Percentiles rank a stretch among this genome's conserved stretches.
phyloP scores from a whole-genome alignment of 2,329 filamentous ascomycete species.

The Aureobasidium sp. region DNA sequence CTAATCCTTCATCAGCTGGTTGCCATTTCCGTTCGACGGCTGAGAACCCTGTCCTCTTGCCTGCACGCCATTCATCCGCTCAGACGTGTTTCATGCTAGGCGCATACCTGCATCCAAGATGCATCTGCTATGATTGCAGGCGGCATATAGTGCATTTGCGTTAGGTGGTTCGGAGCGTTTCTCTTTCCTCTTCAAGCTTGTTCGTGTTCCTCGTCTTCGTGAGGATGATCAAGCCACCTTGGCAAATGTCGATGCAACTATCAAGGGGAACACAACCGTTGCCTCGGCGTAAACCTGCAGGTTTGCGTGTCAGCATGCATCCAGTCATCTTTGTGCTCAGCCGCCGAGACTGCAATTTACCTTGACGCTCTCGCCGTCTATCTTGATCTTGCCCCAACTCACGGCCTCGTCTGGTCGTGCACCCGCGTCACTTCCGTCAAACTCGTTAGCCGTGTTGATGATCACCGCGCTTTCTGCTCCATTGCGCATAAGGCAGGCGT shows the following conservation, averaged over 20 bases:
- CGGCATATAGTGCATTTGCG: neutral
- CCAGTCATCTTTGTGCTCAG: neutral
- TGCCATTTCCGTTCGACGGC: neutral
- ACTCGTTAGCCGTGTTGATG: slow-evolving; percentile 95
- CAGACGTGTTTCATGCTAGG: neutral
- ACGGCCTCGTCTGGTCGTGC: slow-evolving; percentile 93
- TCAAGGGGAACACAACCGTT: slow-evolving; percentile 59
- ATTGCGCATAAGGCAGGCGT: slow-evolving; percentile 95
- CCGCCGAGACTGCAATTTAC: slow-evolving; percentile 42
- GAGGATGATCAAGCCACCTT: slow-evolving; percentile 25
- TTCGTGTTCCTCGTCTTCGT: neutral
- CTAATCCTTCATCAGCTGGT: slow-evolving; percentile 6
- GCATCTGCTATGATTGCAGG: neutral
- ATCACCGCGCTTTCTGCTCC: slow-evolving; percentile 95
- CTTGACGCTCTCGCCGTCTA: slow-evolving; percentile 82
- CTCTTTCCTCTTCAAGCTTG: neutral
- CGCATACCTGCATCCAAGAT: neutral
- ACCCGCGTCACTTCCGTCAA: slow-evolving; percentile 93
- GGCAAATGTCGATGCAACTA: slow-evolving; percentile 62
- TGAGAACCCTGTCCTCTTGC: neutral
- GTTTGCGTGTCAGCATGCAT: slow-evolving; percentile 6
- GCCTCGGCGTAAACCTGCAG: slow-evolving; percentile 57
- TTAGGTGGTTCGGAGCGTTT: neutral
- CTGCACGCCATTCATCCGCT: neutral
- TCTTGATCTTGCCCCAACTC: slow-evolving; percentile 97